These are phyloP conservation scores for Cantharellus cinnabarinus DNA, from an alignment of 768 basidiomycete genomes.

Conservation along the genomic window DNA sequence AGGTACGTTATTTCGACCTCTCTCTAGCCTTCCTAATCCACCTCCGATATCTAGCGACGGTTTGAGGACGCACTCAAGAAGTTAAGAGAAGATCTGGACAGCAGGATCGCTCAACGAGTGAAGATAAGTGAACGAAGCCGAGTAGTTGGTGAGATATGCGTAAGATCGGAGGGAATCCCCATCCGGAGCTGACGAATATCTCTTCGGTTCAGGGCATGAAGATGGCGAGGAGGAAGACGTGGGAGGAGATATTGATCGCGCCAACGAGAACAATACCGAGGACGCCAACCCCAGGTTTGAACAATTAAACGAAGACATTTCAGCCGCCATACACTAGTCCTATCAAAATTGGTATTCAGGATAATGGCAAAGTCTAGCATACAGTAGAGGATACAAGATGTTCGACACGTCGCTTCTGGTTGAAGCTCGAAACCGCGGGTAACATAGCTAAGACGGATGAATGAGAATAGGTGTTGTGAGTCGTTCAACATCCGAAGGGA, in stretches of 20 bases:
- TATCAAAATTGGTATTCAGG: no score
- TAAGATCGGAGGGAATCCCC: not conserved
- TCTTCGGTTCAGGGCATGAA: not conserved
- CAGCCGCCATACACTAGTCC: constrained; percentile 11
- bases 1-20: constrained; percentile 24
- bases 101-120: constrained; percentile 61
- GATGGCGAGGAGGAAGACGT: not conserved
- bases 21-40: not conserved
- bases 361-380: no score
- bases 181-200: not conserved
- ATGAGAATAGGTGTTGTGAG: no score
- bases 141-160: constrained; percentile 5
- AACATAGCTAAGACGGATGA: no score
- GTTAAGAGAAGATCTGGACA: constrained; percentile 65
- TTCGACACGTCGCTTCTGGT: no score
- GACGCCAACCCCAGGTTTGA: not conserved
- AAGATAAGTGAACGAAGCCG: constrained; percentile 53
- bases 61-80: constrained; percentile 88
- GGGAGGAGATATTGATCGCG: constrained; percentile 5
- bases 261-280: not conserved
- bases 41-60: constrained; percentile 37
- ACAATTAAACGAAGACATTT: no score
- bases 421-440: no score
- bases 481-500: no score
- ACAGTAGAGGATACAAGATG: no score